phyloP scores from a whole-genome alignment of 1,284 basidiomycete genomes.

The Acaromyces ingoldii region DNA sequence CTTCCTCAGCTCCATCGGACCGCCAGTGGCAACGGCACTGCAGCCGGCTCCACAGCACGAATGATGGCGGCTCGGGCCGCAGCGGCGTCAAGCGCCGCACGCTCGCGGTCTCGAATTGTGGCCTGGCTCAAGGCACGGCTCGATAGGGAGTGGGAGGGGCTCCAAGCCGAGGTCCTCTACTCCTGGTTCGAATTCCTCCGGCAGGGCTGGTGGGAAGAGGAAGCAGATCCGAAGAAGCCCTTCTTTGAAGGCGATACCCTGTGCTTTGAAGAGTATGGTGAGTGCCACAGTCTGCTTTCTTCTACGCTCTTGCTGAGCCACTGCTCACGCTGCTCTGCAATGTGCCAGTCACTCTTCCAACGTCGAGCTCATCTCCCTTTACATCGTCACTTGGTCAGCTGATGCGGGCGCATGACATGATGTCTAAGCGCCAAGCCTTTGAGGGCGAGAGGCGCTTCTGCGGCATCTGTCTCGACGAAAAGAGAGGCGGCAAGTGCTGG shows the following conservation, averaged over 20 bases:
- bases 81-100: background rate
- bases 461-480: slow-evolving; percentile 15
- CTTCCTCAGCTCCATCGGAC: background rate
- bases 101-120: background rate
- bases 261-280: background rate
- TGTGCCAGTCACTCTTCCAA: too few species aligned
- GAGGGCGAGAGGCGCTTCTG: slow-evolving; percentile 12
- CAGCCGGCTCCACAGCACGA: too few species aligned
- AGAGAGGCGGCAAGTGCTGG: slow-evolving; percentile 7
- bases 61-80: slow-evolving; percentile 2
- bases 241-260: background rate
- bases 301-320: background rate
- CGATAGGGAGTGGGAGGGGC: slow-evolving; percentile 9
- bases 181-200: slow-evolving; percentile 9
- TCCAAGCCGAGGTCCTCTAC: slow-evolving; percentile 9
- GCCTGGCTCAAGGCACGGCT: slow-evolving; percentile 3
- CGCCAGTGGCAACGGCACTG: background rate
- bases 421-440: slow-evolving; percentile 7
- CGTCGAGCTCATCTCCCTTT: too few species aligned
- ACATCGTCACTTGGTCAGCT: background rate
- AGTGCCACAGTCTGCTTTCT: background rate
- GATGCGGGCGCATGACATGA: slow-evolving; percentile 7
- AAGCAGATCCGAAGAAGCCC: background rate
- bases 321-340: background rate
- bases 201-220: slow-evolving; percentile 8